phyloP scores from a whole-genome alignment of 2,329 filamentous ascomycete species.

The Tolypocladium sp. region DNA sequence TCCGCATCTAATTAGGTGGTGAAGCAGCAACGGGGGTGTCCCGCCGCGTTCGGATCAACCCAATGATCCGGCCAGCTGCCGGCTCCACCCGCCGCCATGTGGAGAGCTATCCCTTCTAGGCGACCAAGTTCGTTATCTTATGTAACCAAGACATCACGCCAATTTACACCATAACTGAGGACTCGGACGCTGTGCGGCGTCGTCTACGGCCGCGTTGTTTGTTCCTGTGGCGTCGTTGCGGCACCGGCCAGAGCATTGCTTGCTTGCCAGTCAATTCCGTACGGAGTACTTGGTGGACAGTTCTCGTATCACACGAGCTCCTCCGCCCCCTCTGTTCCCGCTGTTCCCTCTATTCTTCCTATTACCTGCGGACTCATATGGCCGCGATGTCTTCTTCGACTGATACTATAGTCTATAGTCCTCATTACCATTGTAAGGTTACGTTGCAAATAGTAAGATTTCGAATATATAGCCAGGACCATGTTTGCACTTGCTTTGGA shows the following conservation, averaged over 20 bases:
- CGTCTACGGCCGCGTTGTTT: background rate
- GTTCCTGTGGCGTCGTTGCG: no score
- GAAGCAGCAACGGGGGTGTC: conserved; percentile 1
- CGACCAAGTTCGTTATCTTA: background rate
- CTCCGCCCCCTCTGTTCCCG: no score
- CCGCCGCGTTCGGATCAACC: conserved; percentile 2
- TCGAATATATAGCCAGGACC: background rate
- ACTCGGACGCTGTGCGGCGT: background rate
- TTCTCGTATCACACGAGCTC: no score
- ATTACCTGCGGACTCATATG: no score
- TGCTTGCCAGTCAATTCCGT: no score
- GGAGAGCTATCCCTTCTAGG: background rate
- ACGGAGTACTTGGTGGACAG: no score
- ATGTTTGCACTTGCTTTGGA: background rate
- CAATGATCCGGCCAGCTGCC: conserved; percentile 1
- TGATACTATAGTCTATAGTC: no score
- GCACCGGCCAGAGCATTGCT: no score
- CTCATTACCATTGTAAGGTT: background rate
- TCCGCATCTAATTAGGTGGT: conserved; percentile 3
- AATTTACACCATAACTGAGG: background rate
- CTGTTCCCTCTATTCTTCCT: no score
- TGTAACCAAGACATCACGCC: no score
- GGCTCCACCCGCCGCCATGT: conserved; percentile 3
- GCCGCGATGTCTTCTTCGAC: no score
- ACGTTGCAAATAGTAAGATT: no score